These are phyloP conservation scores for Boletus rubescentipes DNA, from an alignment of 768 basidiomycete genomes.

Conservation along the genomic window DNA sequence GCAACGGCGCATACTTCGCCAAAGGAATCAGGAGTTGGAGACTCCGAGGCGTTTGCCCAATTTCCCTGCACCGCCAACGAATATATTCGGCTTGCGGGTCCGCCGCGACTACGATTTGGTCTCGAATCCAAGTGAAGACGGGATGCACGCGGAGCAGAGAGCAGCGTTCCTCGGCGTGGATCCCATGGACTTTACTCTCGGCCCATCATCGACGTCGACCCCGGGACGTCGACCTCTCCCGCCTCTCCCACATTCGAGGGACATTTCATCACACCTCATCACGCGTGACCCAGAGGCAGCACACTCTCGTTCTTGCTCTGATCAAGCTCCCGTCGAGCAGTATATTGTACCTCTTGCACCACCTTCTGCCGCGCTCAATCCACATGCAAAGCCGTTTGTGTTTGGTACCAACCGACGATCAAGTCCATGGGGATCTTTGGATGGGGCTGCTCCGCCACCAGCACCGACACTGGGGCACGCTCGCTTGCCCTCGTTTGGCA, in stretches of 20 bases:
- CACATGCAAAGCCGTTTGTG: conserved; percentile 81
- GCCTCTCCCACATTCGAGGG: conserved; percentile 64
- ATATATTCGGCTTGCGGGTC: conserved; percentile 40
- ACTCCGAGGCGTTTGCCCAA: conserved; percentile 72
- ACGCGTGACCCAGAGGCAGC: conserved; percentile 58
- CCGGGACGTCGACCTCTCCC: conserved; percentile 52
- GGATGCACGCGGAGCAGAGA: conserved; percentile 34
- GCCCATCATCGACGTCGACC: conserved; percentile 44
- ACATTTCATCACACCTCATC: conserved; percentile 60
- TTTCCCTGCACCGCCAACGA: conserved; percentile 75
- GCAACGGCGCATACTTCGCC: conserved; percentile 59
- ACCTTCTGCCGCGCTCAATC: conserved; percentile 53
- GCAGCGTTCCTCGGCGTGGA: conserved; percentile 46
- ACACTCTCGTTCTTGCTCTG: conserved; percentile 56
- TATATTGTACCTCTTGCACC: conserved; percentile 15
- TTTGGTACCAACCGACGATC: conserved; percentile 52
- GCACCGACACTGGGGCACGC: conserved; percentile 39
- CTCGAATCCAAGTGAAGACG: conserved; percentile 87
- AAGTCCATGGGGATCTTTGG: conserved; percentile 35
- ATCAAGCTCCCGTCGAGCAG: conserved; percentile 38
- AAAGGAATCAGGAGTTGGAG: conserved; percentile 48
- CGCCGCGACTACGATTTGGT: conserved; percentile 65
- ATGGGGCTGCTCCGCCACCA: conserved; percentile 30
- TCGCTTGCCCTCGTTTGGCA: conserved; percentile 51
- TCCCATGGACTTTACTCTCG: conserved; percentile 44